Conservation (phyloP, 257 asterid species). For the Nicotiana otophora region DNA sequence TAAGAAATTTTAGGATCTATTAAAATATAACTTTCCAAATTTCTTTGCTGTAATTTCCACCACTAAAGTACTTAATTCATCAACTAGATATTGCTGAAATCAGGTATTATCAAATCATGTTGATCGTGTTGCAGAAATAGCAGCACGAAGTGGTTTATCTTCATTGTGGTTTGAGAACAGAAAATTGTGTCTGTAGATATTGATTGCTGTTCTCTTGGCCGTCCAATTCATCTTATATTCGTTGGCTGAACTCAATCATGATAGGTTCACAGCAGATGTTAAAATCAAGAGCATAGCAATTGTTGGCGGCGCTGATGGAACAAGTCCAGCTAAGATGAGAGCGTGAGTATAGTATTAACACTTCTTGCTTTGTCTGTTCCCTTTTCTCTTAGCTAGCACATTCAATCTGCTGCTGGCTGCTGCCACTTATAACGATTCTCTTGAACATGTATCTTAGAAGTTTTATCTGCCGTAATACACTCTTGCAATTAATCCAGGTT, state of each 20-base stretch:
- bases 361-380: neutral
- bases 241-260: conserved; percentile 7
- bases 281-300: conserved; percentile 90
- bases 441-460: neutral
- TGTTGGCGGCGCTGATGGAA: conserved; percentile 92
- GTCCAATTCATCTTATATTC: neutral
- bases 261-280: conserved; percentile 91
- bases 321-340: conserved; percentile 94
- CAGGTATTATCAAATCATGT: neutral
- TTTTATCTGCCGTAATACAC: conserved; percentile 12
- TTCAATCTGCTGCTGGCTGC: neutral
- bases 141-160: neutral
- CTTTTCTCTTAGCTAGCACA: neutral
- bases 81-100: too few species aligned
- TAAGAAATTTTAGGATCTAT: neutral
- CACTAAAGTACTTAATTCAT: too few species aligned
- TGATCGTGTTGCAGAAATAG: neutral
- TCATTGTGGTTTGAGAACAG: neutral
- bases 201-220: neutral
- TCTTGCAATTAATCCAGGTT: conserved; percentile 48
- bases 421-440: neutral
- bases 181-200: neutral
- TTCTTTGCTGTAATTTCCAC: neutral
- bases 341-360: conserved; percentile 52
- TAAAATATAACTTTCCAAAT: too few species aligned